Base-by-base conservation (phyloP, 108 stramenopile species). In the Nannochloropsis gaditana region DNA sequence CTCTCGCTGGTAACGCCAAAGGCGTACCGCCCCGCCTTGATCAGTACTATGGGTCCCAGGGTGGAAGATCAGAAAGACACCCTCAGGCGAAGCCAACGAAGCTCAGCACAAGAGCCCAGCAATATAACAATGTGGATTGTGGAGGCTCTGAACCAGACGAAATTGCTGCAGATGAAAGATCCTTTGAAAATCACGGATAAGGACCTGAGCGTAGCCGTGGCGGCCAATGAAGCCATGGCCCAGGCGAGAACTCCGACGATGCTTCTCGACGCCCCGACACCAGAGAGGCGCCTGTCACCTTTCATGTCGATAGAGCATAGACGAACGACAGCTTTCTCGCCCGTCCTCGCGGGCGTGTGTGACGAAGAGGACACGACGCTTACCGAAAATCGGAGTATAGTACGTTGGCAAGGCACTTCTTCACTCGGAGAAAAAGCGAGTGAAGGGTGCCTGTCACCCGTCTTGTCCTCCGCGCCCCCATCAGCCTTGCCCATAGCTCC, bases 131-230 rank as follows among this genome's bases (percentile, higher is more conserved):
- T n/a, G 59, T n/a, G 19, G 59, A n/a, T 73, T 15, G 19, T 73
- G 15, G 59, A 73, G 59, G 59, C 59, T 73, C 19, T 73, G 59
- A 73, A 73, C n/a, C 59, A 73, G 59, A 73, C 59, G 4, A 8
- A 73, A n/a, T 73, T 73, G 0, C 15, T 73, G 59, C 15, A n/a
- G 19, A 73, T 73, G 59, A 73, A 8, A n/a, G 59, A 73, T n/a
- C 59, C 59, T 4, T 73, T 73, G 59, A 15, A 73, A n/a, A 73
- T 73, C 15, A 73, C 59, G 8, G n/a, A 73, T 15, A n/a, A 73
- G 59, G 59, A 73, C 59, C n/a, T 73, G 59, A n/a, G n/a, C 19
- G 59, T n/a, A n/a, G 59, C 59, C 15, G 59, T 73, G 59, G 59
- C 59, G n/a, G 59, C 59, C 59, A 73, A 73, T 6, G 59, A n/a